A percentile compares a stretch with the other conserved stretches of the same genome.
Conservation (phyloP, 176 grass and related monocot genomes). For the Microstegium vimineum region DNA sequence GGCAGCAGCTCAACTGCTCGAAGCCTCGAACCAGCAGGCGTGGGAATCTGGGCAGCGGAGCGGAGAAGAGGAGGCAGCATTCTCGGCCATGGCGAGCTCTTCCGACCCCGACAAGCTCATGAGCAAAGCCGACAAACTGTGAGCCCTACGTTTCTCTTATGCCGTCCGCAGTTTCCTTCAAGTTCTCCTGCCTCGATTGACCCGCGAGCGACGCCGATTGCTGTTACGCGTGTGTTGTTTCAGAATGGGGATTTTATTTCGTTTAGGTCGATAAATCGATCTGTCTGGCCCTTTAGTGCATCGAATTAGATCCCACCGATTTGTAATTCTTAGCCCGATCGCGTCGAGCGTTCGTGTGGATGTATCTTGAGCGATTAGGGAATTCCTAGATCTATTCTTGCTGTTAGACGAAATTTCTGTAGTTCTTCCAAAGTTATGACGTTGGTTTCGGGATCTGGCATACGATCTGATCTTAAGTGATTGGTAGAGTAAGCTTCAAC, state of each 20-base stretch:
- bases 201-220: background rate
- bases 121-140: conserved; percentile 87
- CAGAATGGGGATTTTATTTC: background rate
- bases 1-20: background rate
- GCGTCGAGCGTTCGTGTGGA: background rate
- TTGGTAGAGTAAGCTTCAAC: background rate
- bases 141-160: conserved; percentile 3
- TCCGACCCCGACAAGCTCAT: conserved; percentile 87
- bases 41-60: background rate
- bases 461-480: background rate
- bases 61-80: background rate
- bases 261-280: background rate
- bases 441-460: background rate
- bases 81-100: conserved; percentile 63
- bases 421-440: background rate
- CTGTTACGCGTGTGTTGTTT: background rate
- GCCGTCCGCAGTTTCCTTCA: background rate
- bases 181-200: background rate
- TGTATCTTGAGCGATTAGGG: background rate
- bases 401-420: background rate
- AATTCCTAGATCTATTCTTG: conserved; percentile 6
- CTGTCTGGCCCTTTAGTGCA: background rate
- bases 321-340: background rate
- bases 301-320: background rate
- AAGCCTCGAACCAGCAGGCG: background rate